Evolutionary conservation across 2,329 filamentous ascomycete genomes (phyloP).

Genomic region (Dryadomyces sulphureus): DNA sequence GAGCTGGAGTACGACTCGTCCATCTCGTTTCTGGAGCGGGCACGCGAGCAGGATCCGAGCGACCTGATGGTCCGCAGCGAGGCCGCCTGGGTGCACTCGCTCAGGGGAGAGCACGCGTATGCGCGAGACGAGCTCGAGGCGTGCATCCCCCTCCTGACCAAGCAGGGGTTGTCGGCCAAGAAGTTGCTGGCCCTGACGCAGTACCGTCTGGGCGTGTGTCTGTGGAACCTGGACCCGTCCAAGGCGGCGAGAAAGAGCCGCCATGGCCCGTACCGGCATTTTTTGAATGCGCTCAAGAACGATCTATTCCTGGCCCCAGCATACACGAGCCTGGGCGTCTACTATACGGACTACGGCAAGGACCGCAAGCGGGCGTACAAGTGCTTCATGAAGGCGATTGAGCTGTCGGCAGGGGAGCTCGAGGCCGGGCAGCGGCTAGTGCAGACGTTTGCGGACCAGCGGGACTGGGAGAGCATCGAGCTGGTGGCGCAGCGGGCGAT

Average conservation of each 20-base stretch:
- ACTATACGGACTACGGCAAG: slow-evolving; percentile 79
- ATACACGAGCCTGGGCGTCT: slow-evolving; percentile 82
- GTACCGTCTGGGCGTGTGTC: slow-evolving; percentile 73
- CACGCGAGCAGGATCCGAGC: slow-evolving; percentile 53
- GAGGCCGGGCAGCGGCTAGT: slow-evolving; percentile 79
- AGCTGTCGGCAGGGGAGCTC: slow-evolving; percentile 76
- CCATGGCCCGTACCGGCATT: slow-evolving; percentile 67
- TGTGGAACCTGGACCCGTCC: slow-evolving; percentile 72
- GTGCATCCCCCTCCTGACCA: slow-evolving; percentile 50
- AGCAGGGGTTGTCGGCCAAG: slow-evolving; percentile 38
- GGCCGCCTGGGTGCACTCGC: slow-evolving; percentile 80
- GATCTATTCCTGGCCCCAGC: slow-evolving; percentile 80
- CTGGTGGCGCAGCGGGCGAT: slow-evolving; percentile 80
- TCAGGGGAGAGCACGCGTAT: slow-evolving; percentile 58
- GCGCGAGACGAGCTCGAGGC: slow-evolving; percentile 57
- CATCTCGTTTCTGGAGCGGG: slow-evolving; percentile 64
- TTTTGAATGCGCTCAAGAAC: slow-evolving; percentile 69
- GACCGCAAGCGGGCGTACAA: slow-evolving; percentile 77
- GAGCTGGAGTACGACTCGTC: slow-evolving; percentile 79
- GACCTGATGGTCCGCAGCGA: slow-evolving; percentile 76
- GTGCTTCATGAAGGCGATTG: slow-evolving; percentile 93
- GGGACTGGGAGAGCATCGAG: slow-evolving; percentile 95
- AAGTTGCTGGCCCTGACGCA: slow-evolving; percentile 75
- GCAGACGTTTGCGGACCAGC: slow-evolving; percentile 69
- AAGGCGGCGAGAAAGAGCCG: slow-evolving; percentile 63